Percentiles rank a stretch among this genome's conserved stretches.
Evolutionary conservation across 2,329 filamentous ascomycete genomes (phyloP).

Genomic region (Cladosporium sp.): DNA sequence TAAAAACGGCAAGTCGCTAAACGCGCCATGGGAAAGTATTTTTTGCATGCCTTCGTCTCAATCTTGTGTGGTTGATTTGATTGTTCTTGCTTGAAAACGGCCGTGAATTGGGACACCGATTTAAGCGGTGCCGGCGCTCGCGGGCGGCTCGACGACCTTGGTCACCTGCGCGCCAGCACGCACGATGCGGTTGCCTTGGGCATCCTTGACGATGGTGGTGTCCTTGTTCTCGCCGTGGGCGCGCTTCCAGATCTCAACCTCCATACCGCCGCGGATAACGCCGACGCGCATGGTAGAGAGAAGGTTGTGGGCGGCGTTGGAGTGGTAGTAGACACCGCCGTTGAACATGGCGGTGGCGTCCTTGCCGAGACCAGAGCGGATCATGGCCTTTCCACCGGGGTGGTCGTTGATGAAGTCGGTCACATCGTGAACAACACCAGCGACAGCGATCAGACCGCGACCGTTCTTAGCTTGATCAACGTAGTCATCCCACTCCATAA

Average conservation of each 20-base stretch:
- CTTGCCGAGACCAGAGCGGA: conserved; percentile 76
- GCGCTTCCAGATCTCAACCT: conserved; percentile 91
- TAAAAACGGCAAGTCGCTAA: conserved; percentile 3
- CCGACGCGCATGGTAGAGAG: conserved; percentile 84
- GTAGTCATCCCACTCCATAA: conserved; percentile 83
- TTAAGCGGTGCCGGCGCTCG: conserved; percentile 78
- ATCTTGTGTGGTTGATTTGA: background rate
- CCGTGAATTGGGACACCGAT: conserved; percentile 7
- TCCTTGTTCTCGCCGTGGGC: conserved; percentile 81
- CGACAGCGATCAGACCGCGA: conserved; percentile 69
- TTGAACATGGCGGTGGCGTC: conserved; percentile 90
- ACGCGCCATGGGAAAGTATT: conserved; percentile 4
- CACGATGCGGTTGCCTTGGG: conserved; percentile 73
- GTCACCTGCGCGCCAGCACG: conserved; percentile 83
- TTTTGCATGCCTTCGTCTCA: conserved; percentile 8
- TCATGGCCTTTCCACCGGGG: conserved; percentile 85
- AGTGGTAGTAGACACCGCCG: conserved; percentile 84
- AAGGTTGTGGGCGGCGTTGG: conserved; percentile 84
- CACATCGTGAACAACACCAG: conserved; percentile 82
- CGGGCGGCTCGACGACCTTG: conserved; percentile 71
- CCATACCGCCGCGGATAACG: conserved; percentile 79
- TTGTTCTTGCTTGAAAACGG: background rate
- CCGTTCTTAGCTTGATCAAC: conserved; percentile 72
- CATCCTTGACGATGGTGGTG: conserved; percentile 73
- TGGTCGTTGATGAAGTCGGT: conserved; percentile 81